Percentiles rank a stretch among this genome's conserved stretches.
Conservation (phyloP, 1,284 basidiomycete genomes). For the Cutaneotrichosporon cyanovorans region DNA sequence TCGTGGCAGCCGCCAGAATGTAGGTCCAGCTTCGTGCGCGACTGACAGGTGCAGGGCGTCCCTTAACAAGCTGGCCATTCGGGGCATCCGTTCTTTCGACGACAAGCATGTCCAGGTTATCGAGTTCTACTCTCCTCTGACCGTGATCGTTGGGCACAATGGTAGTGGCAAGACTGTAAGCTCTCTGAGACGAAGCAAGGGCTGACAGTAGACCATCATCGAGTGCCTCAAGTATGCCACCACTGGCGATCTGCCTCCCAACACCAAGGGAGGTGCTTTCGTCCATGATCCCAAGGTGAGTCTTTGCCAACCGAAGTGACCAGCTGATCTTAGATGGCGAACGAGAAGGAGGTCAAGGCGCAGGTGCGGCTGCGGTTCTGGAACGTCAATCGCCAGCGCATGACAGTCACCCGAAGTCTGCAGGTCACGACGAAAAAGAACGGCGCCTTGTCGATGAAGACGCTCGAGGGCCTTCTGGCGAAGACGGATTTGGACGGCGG, state of each 20-base stretch:
- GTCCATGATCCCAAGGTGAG: constrained; percentile 82
- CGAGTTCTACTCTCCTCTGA: constrained; percentile 95
- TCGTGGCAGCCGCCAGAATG: too few relatives aligned
- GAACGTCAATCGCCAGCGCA: constrained; percentile 75
- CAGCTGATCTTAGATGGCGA: constrained; percentile 64
- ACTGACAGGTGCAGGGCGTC: constrained; percentile 57
- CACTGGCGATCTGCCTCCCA: constrained; percentile 94
- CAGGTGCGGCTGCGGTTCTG: constrained; percentile 92
- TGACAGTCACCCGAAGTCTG: constrained; percentile 89
- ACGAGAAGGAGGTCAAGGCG: constrained; percentile 96
- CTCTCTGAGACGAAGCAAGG: background rate
- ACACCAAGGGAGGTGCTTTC: constrained; percentile 95
- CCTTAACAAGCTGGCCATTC: constrained; percentile 81
- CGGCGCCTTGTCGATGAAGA: constrained; percentile 87
- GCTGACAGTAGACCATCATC: constrained; percentile 68
- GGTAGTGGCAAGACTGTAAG: constrained; percentile 89
- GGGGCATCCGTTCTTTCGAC: constrained; percentile 67
- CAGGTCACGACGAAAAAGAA: constrained; percentile 91
- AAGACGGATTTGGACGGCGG: constrained; percentile 60
- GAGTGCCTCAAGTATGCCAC: constrained; percentile 99
- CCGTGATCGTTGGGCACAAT: constrained; percentile 97
- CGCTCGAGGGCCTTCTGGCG: constrained; percentile 83
- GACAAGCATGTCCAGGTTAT: constrained; percentile 91
- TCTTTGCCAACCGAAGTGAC: background rate
- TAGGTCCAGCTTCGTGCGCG: too few relatives aligned